Evolutionary conservation across 2,329 filamentous ascomycete genomes (phyloP), one percentile per base, ranked within the genome.

Genomic region (Dryadomyces quercus-mongolicae): DNA sequence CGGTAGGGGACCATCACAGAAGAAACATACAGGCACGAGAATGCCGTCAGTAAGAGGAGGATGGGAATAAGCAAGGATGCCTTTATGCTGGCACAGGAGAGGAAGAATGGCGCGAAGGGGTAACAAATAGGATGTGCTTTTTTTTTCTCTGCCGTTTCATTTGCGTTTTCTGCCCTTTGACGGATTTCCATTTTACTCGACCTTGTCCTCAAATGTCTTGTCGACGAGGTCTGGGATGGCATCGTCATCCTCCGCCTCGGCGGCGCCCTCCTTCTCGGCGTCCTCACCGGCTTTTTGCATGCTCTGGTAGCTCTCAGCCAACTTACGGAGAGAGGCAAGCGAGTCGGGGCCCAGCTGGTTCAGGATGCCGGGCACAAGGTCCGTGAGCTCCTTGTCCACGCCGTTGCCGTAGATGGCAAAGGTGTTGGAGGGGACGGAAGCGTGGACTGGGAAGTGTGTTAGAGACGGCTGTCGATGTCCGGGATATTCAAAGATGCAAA

Each of bases 291-390:
- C 87, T 68, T 84, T 85, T 78, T 96, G 92, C 83, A 97, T 84
- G 78, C 83, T 93, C 84, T 98, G 93, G 82, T 98, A 98, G 82
- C 87, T 94, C 82, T 98, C 93, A 65, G 93, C 93, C 60, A 98
- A 83, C 81, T 97, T 97, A 74, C 93, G 88, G 68, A 98, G 88
- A 60, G 90, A 95, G 58, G 93, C 93, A 57, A 98, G 87, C 60
- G 89, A 95, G 80, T 98, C 93, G 67, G 93, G 93, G 67, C 93
- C 93, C 60, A 98, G 89, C 80, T 98, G 93, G 86, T 97, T 98
- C 61, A 98, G 88, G 76, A 98, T 98, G 62, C 93, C 93, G 66
- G 93, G 93, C 62, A 98, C 93, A 66, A 98, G 90, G 80, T 98
- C 93, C 60, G 93, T 98, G 63, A 98, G 88, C 79, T 98, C 93